phyloP scores from a whole-genome alignment of 2,329 filamentous ascomycete species.

The Fusarium proliferatum region DNA sequence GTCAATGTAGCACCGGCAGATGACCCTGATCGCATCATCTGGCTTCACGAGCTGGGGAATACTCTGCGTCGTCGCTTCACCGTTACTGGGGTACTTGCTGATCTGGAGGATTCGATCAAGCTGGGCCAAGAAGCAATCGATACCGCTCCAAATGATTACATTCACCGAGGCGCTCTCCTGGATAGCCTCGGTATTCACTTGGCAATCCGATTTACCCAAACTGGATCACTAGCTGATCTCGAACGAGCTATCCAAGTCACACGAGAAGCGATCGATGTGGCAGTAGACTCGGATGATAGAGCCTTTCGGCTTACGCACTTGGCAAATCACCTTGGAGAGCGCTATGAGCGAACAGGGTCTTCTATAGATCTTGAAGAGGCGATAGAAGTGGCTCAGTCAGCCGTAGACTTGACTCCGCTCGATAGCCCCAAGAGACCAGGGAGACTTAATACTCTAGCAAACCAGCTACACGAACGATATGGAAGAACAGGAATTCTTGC shows the following conservation, averaged over 20 bases:
- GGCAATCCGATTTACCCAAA: background rate
- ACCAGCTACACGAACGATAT: background rate
- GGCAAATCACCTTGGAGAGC: background rate
- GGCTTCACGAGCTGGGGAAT: background rate
- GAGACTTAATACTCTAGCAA: background rate
- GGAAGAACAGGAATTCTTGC: fast-evolving
- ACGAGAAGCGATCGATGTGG: background rate
- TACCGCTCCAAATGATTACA: background rate
- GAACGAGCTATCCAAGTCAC: background rate
- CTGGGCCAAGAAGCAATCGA: background rate
- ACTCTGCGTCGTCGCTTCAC: background rate
- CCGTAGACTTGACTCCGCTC: fast-evolving
- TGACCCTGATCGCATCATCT: background rate
- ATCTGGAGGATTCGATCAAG: background rate
- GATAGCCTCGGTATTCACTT: background rate
- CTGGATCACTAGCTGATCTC: background rate
- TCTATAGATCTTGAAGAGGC: background rate
- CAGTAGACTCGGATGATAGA: background rate
- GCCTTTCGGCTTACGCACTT: fast-evolving
- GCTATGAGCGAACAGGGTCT: background rate
- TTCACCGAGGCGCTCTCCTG: background rate
- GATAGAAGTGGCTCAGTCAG: background rate
- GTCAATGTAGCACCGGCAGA: background rate
- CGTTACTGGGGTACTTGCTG: background rate
- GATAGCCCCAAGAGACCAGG: fast-evolving